Evolutionary conservation across 2,329 filamentous ascomycete species (phyloP), one percentile per base, ranked within the genome.

Genomic region (Diaporthe destruens): DNA sequence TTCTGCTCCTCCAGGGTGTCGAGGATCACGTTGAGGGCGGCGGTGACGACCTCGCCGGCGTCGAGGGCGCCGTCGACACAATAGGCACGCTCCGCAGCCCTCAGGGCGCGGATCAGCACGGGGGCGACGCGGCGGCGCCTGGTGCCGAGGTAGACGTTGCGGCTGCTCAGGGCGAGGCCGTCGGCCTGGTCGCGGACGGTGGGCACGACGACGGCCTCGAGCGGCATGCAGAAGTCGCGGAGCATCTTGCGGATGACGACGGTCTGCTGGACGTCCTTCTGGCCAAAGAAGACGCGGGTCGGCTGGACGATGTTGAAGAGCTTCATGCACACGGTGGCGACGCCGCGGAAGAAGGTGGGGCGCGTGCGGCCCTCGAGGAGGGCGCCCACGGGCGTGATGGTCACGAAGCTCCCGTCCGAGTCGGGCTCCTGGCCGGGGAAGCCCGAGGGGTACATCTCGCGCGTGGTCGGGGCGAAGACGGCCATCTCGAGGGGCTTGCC

Each of bases 231-330:
- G 76, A 99, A 95, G 81, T 99, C 96, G 76, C 90, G 88, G 42
- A 98, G 93, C 89, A 99, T 91, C 56, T 93, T 90, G 78, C 90
- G 91, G 78, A 99, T 93, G 14, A 99, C 89, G 23, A 97, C 93
- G 0, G 95, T 97, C 84, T 99, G 96, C 85, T 99, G 96, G 25
- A 98, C 91, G 81, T 99, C 96, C 84, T 99, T 99, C 82, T 98
- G 96, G 5, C 96, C 96, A 85, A 99, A 98, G 84, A 98, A 96
- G 6, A 94, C 94, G 56, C 88, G 88, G 71, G 95, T 92, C 5
- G 94, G 92, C 75, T 90, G 87, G 57, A 94, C 91, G 70, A 95
- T 93, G 79, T 95, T 95, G 84, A 97, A 96, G 18, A 97, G 84
- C 83, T 97, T 99, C 89, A 96, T 96, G 84, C 95, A 98, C 2